phyloP scores from a whole-genome alignment of 2,329 filamentous ascomycete genomes.

The Nemania sp. region DNA sequence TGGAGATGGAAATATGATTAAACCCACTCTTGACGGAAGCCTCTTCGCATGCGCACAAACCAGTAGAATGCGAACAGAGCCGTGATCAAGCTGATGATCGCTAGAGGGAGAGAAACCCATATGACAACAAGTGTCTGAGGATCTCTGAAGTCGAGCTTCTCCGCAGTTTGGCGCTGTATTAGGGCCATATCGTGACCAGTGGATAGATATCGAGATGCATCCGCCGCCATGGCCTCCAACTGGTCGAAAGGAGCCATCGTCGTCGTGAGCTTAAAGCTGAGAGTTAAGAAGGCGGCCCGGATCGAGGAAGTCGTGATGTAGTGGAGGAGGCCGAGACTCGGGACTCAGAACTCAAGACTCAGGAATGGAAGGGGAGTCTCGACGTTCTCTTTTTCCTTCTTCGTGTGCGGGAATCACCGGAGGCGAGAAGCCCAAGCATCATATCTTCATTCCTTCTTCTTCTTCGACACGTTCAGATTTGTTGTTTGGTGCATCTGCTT shows the following conservation, averaged over 20 bases:
- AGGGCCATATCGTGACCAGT: slow-evolving; percentile 10
- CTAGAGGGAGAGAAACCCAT: slow-evolving; percentile 47
- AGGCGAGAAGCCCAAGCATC: not conserved
- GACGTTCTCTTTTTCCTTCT: slow-evolving; percentile 11
- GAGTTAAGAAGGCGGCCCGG: not conserved
- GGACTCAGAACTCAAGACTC: too few relatives aligned
- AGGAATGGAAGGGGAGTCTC: not conserved
- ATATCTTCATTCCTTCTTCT: not conserved
- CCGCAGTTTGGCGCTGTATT: slow-evolving; percentile 18
- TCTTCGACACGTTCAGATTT: not conserved
- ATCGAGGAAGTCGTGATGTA: too few relatives aligned
- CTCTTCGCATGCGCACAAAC: slow-evolving; percentile 73
- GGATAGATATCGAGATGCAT: slow-evolving; percentile 12
- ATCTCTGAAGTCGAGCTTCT: slow-evolving; percentile 9
- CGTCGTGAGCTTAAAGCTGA: too few relatives aligned
- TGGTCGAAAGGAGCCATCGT: slow-evolving; percentile 31
- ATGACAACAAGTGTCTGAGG: slow-evolving; percentile 37
- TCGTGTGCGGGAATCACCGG: slow-evolving; percentile 1
- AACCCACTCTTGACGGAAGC: slow-evolving; percentile 73
- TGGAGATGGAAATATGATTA: too few relatives aligned
- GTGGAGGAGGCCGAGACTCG: too few relatives aligned
- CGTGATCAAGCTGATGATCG: slow-evolving; percentile 58
- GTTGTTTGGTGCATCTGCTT: not conserved
- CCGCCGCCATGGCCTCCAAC: slow-evolving; percentile 3
- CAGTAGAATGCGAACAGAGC: slow-evolving; percentile 66